Percentiles rank a stretch among this genome's conserved stretches.
phyloP scores from a whole-genome alignment of 1,284 basidiomycete genomes.

The Moesziomyces globuligerus region DNA sequence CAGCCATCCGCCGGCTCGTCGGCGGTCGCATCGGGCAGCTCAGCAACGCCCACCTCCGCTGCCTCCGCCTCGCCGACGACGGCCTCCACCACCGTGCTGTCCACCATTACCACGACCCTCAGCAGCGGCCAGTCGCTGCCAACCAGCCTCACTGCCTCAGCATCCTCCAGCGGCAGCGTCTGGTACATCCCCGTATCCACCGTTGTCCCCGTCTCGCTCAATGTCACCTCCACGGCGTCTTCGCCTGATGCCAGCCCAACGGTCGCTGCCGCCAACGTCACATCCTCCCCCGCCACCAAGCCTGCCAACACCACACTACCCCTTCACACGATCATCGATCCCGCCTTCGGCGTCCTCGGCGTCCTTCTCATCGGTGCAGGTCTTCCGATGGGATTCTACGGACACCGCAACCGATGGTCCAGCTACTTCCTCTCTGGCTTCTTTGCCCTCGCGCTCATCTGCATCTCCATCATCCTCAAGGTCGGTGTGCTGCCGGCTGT shows the following conservation, averaged over 20 bases:
- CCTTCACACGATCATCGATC: constrained; percentile 73
- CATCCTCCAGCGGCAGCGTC: constrained; percentile 29
- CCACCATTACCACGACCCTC: constrained; percentile 40
- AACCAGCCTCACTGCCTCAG: constrained; percentile 30
- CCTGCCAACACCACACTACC: constrained; percentile 24
- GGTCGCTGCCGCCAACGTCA: constrained; percentile 5
- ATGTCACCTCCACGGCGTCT: constrained; percentile 2
- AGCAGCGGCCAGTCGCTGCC: constrained; percentile 36
- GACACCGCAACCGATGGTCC: constrained; percentile 71
- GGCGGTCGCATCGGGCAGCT: constrained; percentile 4
- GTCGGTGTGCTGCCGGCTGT: constrained; percentile 85
- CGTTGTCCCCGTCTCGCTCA: constrained; percentile 13
- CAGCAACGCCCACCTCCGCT: constrained; percentile 4
- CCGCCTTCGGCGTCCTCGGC: constrained; percentile 88
- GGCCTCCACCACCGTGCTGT: constrained; percentile 16
- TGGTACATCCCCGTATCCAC: constrained; percentile 39
- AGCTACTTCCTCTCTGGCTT: constrained; percentile 75
- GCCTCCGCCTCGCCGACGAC: constrained; percentile 4
- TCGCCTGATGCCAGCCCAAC: constrained; percentile 11
- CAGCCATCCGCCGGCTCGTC: constrained; percentile 27
- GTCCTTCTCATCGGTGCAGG: constrained; percentile 88
- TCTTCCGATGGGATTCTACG: constrained; percentile 86
- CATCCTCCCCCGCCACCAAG: constrained; percentile 8
- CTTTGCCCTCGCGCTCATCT: constrained; percentile 85
- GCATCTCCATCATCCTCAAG: constrained; percentile 85